phyloP scores from a whole-genome alignment of 108 stramenopile species.

The Nitzschia inconspicua region DNA sequence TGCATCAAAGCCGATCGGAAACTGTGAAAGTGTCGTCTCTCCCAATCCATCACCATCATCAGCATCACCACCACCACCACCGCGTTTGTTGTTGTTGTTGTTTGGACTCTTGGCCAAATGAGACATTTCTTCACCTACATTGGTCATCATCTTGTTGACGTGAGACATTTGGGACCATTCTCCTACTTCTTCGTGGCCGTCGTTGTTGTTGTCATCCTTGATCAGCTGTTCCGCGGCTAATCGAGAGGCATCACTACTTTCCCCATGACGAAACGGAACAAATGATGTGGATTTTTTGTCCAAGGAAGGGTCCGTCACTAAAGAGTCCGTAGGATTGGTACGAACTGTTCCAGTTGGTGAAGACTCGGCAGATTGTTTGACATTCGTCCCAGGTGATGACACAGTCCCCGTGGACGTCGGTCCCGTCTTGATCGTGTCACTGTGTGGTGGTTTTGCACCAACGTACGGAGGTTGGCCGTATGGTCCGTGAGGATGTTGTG shows the following conservation, averaged over 20 bases:
- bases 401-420: not conserved
- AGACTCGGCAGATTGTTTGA: not conserved
- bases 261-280: not conserved
- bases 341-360: not conserved
- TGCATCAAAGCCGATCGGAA: slow-evolving; percentile 6
- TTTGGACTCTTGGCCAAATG: slow-evolving; percentile 16
- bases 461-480: no score
- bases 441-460: no score
- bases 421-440: not conserved
- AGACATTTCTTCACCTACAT: slow-evolving; percentile 26
- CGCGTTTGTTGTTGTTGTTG: not conserved
- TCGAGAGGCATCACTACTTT: slow-evolving; percentile 9
- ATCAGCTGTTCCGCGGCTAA: slow-evolving; percentile 18
- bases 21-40: slow-evolving; percentile 18
- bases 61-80: not conserved
- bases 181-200: not conserved
- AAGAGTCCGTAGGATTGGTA: not conserved
- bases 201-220: slow-evolving; percentile 6
- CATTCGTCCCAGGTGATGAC: no score
- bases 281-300: not conserved
- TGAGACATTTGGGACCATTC: slow-evolving; percentile 44
- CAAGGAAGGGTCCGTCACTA: not conserved
- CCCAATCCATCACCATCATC: slow-evolving; percentile 8
- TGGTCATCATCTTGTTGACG: slow-evolving; percentile 37
- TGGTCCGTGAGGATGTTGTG: not conserved